Evolutionary conservation across 1,139 yeast species (phyloP).

Genomic region (Suhomyces bribrorum): DNA sequence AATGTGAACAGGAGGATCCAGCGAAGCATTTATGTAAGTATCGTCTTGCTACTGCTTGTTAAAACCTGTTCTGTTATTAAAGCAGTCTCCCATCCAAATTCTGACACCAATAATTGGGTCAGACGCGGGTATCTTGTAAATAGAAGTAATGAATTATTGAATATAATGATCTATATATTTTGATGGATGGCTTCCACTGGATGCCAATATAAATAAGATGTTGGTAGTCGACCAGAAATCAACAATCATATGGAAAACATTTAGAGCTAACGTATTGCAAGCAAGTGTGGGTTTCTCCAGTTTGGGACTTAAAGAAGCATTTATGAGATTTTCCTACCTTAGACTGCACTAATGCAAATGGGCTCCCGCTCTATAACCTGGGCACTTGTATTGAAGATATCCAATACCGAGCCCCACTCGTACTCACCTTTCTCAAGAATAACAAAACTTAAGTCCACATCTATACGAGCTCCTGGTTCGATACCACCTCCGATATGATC

Average conservation of each 20-base stretch:
- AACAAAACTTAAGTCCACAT: constrained; percentile 54
- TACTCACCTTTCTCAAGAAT: constrained; percentile 71
- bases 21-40: no score
- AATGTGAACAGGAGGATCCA: no score
- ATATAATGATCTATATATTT: constrained; percentile 4
- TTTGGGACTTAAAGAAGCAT: no score
- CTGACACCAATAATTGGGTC: no score
- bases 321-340: not conserved
- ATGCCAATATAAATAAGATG: not conserved
- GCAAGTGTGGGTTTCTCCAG: no score
- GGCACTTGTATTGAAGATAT: constrained; percentile 33
- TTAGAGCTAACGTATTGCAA: no score
- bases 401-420: constrained; percentile 77
- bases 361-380: constrained; percentile 37
- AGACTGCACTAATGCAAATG: constrained; percentile 14
- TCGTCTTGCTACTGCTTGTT: no score
- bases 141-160: constrained; percentile 7
- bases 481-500: constrained; percentile 43
- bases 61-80: no score
- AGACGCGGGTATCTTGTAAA: no score
- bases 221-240: constrained; percentile 15
- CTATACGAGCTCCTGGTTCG: constrained; percentile 41
- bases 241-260: constrained; percentile 33
- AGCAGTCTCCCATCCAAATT: no score
- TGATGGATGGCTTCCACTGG: constrained; percentile 7